phyloP scores from a whole-genome alignment of 805 yeast genomes.

The Cyberlindnera maclurae region DNA sequence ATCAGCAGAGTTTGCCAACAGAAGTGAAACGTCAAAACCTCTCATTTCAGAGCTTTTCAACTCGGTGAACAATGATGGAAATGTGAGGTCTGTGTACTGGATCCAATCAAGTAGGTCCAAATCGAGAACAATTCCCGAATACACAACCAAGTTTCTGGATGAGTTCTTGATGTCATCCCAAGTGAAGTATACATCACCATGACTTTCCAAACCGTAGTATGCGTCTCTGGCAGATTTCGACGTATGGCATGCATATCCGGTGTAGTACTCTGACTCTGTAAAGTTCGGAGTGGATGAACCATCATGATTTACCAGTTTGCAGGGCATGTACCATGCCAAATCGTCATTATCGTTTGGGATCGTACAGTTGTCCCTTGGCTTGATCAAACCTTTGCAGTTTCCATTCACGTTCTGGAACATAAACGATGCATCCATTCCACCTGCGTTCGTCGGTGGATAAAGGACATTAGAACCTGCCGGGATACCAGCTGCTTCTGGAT shows the following conservation, averaged over 20 bases:
- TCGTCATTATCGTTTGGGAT: constrained; percentile 63
- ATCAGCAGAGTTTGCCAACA: constrained; percentile 57
- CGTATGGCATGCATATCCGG: constrained; percentile 92
- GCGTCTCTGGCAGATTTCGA: constrained; percentile 58
- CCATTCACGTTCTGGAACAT: constrained; percentile 90
- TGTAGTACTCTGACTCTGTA: constrained; percentile 50
- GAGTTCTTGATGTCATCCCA: constrained; percentile 80
- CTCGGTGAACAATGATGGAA: constrained; percentile 65
- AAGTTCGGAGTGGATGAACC: constrained; percentile 65
- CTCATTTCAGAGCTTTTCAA: constrained; percentile 47
- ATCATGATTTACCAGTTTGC: constrained; percentile 61
- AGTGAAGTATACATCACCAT: constrained; percentile 76
- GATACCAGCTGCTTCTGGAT: constrained; percentile 80
- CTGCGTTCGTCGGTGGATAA: constrained; percentile 83
- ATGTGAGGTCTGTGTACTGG: constrained; percentile 55
- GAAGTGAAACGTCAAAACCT: constrained; percentile 78
- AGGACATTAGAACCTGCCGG: constrained; percentile 61
- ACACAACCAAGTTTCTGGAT: constrained; percentile 74
- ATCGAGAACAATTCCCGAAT: constrained; percentile 85
- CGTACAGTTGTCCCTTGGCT: constrained; percentile 57
- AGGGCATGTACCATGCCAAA: constrained; percentile 96
- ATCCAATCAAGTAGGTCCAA: constrained; percentile 73
- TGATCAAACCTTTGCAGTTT: constrained; percentile 73
- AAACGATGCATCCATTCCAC: constrained; percentile 79
- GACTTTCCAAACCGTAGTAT: constrained; percentile 49